These are phyloP conservation scores for Dictyostelium citrinum DNA, from an alignment of 78 protist genomes.

Conservation along the genomic window DNA sequence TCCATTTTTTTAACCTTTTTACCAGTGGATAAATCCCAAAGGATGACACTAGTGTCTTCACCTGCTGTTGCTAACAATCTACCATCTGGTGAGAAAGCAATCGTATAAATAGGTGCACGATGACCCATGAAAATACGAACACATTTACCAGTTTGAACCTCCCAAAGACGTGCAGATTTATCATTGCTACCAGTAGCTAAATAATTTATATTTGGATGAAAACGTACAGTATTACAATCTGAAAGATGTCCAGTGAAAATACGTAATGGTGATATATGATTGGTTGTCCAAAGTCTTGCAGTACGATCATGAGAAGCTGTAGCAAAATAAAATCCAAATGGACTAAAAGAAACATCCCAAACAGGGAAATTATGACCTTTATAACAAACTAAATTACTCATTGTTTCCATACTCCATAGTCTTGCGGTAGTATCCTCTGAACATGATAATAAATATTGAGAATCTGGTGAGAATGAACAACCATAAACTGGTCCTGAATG, in stretches of 20 bases:
- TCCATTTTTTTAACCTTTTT: slow-evolving; percentile 64
- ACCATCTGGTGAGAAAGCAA: slow-evolving; percentile 89
- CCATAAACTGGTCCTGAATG: slow-evolving; percentile 89
- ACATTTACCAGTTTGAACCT: slow-evolving; percentile 81
- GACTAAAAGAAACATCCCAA: slow-evolving; percentile 91
- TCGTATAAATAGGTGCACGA: slow-evolving; percentile 67
- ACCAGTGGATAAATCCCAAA: slow-evolving; percentile 87
- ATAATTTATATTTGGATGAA: slow-evolving; percentile 95
- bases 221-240: slow-evolving; percentile 90
- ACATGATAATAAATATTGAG: slow-evolving; percentile 73
- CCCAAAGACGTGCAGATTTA: slow-evolving; percentile 81
- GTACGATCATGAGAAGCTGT: slow-evolving; percentile 92
- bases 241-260: slow-evolving; percentile 92
- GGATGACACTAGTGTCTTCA: slow-evolving; percentile 77
- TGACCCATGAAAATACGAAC: slow-evolving; percentile 90
- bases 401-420: slow-evolving; percentile 90
- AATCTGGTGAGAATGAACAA: slow-evolving; percentile 74
- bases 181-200: slow-evolving; percentile 93
- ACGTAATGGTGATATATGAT: slow-evolving; percentile 84
- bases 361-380: slow-evolving; percentile 94
- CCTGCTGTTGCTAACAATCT: slow-evolving; percentile 83
- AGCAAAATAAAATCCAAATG: slow-evolving; percentile 92
- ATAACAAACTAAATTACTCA: slow-evolving; percentile 85
- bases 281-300: slow-evolving; percentile 94
- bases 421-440: slow-evolving; percentile 88